Percentiles rank a stretch among this genome's conserved stretches.
Conservation (phyloP, 768 basidiomycete species). For the Kwoniella dejecticola region DNA sequence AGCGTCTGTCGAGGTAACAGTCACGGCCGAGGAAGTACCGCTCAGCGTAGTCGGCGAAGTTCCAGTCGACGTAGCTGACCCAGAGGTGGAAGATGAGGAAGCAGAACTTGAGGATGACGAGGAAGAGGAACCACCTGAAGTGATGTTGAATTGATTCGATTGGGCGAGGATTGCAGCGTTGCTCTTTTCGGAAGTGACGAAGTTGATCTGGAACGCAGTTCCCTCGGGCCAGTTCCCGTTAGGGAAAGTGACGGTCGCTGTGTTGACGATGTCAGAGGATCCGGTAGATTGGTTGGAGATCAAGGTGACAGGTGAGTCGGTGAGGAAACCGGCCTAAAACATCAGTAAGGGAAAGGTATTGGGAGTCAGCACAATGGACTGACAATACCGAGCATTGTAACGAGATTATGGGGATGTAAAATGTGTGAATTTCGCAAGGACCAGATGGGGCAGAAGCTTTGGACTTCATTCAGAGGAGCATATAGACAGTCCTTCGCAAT, state of each 20-base stretch:
- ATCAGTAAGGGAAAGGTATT: not conserved
- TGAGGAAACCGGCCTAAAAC: constrained; percentile 33
- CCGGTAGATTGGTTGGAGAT: constrained; percentile 60
- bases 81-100: no score
- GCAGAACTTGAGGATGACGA: constrained; percentile 43
- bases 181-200: constrained; percentile 60
- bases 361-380: not conserved
- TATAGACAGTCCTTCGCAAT: not conserved
- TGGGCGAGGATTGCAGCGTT: constrained; percentile 69
- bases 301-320: constrained; percentile 45
- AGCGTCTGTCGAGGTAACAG: constrained; percentile 10
- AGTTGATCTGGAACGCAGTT: constrained; percentile 69
- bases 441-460: no score
- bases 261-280: constrained; percentile 63
- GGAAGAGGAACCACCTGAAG: constrained; percentile 39
- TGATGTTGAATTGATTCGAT: constrained; percentile 66
- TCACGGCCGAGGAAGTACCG: constrained; percentile 8
- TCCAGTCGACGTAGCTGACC: not conserved
- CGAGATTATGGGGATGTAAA: no score
- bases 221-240: constrained; percentile 70
- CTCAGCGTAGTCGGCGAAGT: constrained; percentile 17
- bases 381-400: no score
- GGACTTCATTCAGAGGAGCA: not conserved
- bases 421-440: no score
- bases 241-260: constrained; percentile 56